phyloP scores from a whole-genome alignment of 2,329 filamentous ascomycete genomes.

The Penicillium corylophilum region DNA sequence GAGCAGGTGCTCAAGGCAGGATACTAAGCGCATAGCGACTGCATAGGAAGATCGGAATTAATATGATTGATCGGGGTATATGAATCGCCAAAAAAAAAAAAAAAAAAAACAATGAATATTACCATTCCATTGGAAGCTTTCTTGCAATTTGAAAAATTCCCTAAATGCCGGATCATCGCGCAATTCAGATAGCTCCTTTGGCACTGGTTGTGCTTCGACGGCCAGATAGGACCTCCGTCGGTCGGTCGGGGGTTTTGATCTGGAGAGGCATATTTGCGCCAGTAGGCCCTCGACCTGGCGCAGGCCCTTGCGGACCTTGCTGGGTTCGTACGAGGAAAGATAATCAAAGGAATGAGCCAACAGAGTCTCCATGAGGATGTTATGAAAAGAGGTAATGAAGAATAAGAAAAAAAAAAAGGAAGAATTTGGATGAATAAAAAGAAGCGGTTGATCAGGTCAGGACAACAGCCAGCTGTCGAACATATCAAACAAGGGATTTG shows the following conservation, averaged over 20 bases:
- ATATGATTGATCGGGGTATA: too few species aligned
- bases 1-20: conserved; percentile 80
- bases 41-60: background rate
- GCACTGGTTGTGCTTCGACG: conserved; percentile 43
- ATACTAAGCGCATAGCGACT: conserved; percentile 81
- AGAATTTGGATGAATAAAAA: too few species aligned
- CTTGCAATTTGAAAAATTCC: conserved; percentile 95
- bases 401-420: conserved; percentile 1
- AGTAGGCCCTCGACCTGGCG: conserved; percentile 91
- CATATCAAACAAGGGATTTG: conserved; percentile 1
- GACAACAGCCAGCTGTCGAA: conserved; percentile 8
- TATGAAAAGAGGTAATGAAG: conserved; percentile 19
- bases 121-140: conserved; percentile 96
- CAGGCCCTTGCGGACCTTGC: conserved; percentile 89
- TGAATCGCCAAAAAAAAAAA: background rate
- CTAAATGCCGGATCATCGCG: conserved; percentile 83
- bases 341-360: conserved; percentile 94
- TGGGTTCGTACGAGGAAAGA: conserved; percentile 84
- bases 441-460: conserved; percentile 8
- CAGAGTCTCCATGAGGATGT: conserved; percentile 74
- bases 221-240: conserved; percentile 45
- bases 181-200: conserved; percentile 68
- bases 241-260: conserved; percentile 41
- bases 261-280: conserved; percentile 86
- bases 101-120: conserved; percentile 18